Evolutionary conservation across 2,329 filamentous ascomycete genomes (phyloP).

Genomic region (Stagonosporopsis vannaccii): DNA sequence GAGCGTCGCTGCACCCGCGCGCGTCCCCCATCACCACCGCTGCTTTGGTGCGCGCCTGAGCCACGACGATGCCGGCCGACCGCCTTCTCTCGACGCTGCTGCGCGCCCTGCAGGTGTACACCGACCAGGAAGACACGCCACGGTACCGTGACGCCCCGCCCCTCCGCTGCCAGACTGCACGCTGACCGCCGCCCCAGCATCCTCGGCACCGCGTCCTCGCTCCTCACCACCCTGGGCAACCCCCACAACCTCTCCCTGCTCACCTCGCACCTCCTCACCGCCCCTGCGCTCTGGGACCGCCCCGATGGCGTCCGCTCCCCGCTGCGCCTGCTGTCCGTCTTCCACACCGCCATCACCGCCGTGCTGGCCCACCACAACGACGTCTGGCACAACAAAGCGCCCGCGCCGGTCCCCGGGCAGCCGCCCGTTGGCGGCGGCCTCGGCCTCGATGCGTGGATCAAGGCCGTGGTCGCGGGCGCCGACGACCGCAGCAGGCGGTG

Average conservation of each 20-base stretch:
- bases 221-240: slow-evolving; percentile 74
- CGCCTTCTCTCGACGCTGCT: slow-evolving; percentile 72
- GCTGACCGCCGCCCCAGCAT: slow-evolving; percentile 48
- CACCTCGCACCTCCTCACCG: slow-evolving; percentile 74
- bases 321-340: slow-evolving; percentile 73
- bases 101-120: slow-evolving; percentile 66
- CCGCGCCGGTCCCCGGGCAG: slow-evolving; percentile 39
- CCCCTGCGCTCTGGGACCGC: slow-evolving; percentile 74
- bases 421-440: slow-evolving; percentile 54
- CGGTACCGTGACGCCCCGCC: slow-evolving; percentile 58
- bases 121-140: slow-evolving; percentile 66
- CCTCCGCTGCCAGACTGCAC: slow-evolving; percentile 15
- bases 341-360: slow-evolving; percentile 70
- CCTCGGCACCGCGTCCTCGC: slow-evolving; percentile 70
- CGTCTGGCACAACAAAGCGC: slow-evolving; percentile 39
- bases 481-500: slow-evolving; percentile 72
- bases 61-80: slow-evolving; percentile 68
- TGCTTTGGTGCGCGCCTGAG: slow-evolving; percentile 5
- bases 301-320: slow-evolving; percentile 68
- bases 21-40: slow-evolving; percentile 2
- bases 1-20: slow-evolving; percentile 20
- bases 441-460: slow-evolving; percentile 64
- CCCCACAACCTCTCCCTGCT: slow-evolving; percentile 77
- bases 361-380: slow-evolving; percentile 58
- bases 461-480: slow-evolving; percentile 65